Evolutionary conservation across 1,284 basidiomycete species (phyloP).

Genomic region (Leccinum solheimii): DNA sequence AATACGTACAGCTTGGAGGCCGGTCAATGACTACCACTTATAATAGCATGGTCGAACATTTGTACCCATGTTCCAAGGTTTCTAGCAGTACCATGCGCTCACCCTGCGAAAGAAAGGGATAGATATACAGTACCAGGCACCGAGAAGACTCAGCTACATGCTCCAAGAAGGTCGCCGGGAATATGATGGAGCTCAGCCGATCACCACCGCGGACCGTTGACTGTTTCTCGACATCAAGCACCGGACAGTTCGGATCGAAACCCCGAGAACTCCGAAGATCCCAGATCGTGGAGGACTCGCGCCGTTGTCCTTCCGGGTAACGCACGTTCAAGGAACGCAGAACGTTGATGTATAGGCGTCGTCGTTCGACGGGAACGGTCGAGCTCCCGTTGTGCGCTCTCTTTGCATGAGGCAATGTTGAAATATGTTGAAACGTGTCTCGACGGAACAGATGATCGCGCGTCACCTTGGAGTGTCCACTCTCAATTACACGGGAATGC

Average conservation of each 20-base stretch:
- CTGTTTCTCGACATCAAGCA: not conserved
- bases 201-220: not conserved
- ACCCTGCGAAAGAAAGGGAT: not conserved
- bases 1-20: slow-evolving; percentile 45
- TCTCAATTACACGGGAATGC: not conserved
- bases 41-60: not conserved
- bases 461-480: not conserved
- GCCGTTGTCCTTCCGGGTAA: not conserved
- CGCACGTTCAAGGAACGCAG: not conserved
- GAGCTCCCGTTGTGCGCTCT: not conserved
- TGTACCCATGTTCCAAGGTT: not conserved
- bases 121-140: not conserved
- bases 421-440: not conserved
- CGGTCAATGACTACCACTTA: slow-evolving; percentile 13
- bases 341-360: not conserved
- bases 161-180: not conserved
- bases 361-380: not conserved
- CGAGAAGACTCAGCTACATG: not conserved
- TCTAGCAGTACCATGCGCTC: not conserved
- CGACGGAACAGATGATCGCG: not conserved
- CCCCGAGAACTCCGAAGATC: not conserved
- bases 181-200: not conserved
- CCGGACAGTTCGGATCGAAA: not conserved
- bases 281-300: not conserved
- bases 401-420: not conserved